Conservation (phyloP, 208 protist genomes). For the Acanthamoeba healyi region DNA sequence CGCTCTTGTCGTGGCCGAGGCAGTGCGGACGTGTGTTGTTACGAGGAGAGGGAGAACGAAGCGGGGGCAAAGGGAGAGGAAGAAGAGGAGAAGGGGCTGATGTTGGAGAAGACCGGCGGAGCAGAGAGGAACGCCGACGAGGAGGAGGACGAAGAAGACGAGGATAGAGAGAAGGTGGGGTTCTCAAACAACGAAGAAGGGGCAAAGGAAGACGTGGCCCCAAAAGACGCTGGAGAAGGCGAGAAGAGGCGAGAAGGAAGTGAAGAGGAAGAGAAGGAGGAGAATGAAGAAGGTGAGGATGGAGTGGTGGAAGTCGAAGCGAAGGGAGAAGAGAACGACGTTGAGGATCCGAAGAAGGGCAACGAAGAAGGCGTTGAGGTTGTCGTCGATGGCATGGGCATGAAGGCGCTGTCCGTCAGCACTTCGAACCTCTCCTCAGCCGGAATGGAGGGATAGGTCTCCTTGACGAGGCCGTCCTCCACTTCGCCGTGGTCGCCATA, state of each 20-base stretch:
- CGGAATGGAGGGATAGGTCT: background rate
- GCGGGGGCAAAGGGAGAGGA: background rate
- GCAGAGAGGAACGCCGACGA: background rate
- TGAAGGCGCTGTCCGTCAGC: background rate
- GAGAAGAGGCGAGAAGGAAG: background rate
- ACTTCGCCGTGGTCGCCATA: background rate
- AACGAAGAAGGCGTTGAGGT: background rate
- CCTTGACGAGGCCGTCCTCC: background rate
- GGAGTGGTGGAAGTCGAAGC: background rate
- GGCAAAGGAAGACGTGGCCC: background rate
- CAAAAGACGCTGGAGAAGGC: background rate
- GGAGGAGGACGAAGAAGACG: background rate
- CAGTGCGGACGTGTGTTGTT: too few species aligned
- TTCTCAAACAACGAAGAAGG: background rate
- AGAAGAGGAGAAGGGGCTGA: slow-evolving; percentile 7
- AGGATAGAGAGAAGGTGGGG: background rate
- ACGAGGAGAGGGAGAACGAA: background rate
- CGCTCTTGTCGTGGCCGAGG: too few species aligned
- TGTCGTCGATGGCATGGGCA: background rate
- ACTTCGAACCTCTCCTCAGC: background rate
- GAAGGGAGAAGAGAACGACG: background rate
- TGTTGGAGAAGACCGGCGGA: slow-evolving; percentile 36
- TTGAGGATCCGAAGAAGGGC: background rate
- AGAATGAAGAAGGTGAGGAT: background rate
- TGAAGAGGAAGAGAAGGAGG: background rate